Evolutionary conservation across 108 stramenopile species (phyloP).

Genomic region (Halocafeteria seosinensis): DNA sequence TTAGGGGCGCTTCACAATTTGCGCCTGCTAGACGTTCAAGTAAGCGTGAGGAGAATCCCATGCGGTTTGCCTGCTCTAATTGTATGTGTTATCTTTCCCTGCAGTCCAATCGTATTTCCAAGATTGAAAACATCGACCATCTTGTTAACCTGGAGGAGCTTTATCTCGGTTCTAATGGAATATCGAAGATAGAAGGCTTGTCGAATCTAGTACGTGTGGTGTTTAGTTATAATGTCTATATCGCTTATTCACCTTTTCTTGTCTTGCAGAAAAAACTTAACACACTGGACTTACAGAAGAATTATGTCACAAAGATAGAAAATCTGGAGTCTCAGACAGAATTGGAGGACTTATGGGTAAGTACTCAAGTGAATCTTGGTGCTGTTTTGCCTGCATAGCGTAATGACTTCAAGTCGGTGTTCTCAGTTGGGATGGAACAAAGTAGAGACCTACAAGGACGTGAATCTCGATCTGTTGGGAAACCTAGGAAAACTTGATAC

Average conservation of each 20-base stretch:
- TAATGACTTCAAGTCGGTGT: background rate
- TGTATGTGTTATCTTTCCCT: too few relatives aligned
- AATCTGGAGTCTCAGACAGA: background rate
- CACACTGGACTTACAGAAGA: constrained; percentile 71
- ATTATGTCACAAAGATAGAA: constrained; percentile 5
- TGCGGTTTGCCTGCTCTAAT: background rate
- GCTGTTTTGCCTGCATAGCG: background rate
- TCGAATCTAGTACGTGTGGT: constrained; percentile 34
- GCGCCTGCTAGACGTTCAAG: constrained; percentile 5
- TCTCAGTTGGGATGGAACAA: background rate
- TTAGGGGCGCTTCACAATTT: constrained; percentile 2
- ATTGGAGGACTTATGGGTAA: background rate
- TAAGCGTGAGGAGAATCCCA: background rate
- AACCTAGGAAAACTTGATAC: constrained; percentile 38
- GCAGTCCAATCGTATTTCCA: constrained; percentile 54
- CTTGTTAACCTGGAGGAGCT: constrained; percentile 62
- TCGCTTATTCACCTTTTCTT: too few relatives aligned
- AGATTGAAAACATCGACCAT: constrained; percentile 50
- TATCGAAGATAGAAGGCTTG: constrained; percentile 52
- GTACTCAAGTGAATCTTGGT: too few relatives aligned
- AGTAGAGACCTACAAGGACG: background rate
- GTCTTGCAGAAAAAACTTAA: too few relatives aligned
- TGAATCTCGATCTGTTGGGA: background rate
- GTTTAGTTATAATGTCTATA: too few relatives aligned
- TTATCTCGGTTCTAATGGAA: constrained; percentile 82